Evolutionary conservation across 2,329 filamentous ascomycete species (phyloP).

Genomic region (Plenodomus lindquistii): DNA sequence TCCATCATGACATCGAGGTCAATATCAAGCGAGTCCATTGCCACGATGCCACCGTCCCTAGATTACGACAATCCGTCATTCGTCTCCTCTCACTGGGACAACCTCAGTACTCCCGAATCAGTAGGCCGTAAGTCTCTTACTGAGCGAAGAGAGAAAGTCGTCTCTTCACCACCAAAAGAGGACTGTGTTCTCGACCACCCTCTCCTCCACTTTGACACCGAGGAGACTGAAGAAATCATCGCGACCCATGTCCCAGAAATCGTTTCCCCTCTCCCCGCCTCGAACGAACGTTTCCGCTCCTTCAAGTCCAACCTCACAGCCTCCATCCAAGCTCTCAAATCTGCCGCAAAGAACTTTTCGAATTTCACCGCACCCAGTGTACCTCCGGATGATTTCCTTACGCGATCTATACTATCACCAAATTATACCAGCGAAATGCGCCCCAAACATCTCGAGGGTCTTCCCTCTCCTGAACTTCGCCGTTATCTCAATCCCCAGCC

Average conservation of each 20-base stretch:
- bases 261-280: slow-evolving; percentile 22
- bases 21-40: slow-evolving; percentile 61
- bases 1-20: slow-evolving; percentile 49
- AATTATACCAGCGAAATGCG: slow-evolving; percentile 64
- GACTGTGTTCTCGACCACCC: slow-evolving; percentile 63
- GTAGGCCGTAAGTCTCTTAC: slow-evolving; percentile 28
- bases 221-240: slow-evolving; percentile 39
- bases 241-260: slow-evolving; percentile 35
- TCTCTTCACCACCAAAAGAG: slow-evolving; percentile 54
- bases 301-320: slow-evolving; percentile 68
- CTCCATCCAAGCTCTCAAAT: slow-evolving; percentile 64
- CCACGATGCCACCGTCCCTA: slow-evolving; percentile 51
- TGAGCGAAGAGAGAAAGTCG: slow-evolving; percentile 50
- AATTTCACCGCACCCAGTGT: slow-evolving; percentile 58
- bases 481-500: slow-evolving; percentile 64
- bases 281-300: slow-evolving; percentile 48
- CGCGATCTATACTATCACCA: slow-evolving; percentile 62
- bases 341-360: slow-evolving; percentile 64
- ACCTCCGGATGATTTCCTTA: slow-evolving; percentile 63
- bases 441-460: slow-evolving; percentile 57
- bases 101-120: slow-evolving; percentile 40
- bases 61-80: slow-evolving; percentile 53
- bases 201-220: slow-evolving; percentile 49
- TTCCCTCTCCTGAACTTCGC: slow-evolving; percentile 60
- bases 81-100: slow-evolving; percentile 46